phyloP scores from a whole-genome alignment of 192 early-diverging fungal species.

The Thoreauomyces humboldtii region DNA sequence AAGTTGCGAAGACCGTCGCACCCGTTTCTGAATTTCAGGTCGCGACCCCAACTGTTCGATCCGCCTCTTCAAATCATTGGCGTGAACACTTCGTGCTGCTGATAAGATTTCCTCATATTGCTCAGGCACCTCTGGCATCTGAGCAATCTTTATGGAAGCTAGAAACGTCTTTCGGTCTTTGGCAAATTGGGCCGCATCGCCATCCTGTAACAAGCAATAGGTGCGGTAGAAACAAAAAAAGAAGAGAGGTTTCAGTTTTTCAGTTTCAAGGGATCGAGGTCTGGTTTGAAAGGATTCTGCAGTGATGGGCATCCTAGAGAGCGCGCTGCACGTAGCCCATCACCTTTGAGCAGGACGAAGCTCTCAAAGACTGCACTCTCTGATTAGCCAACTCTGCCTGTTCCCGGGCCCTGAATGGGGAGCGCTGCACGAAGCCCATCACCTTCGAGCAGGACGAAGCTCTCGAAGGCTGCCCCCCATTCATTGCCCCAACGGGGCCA shows the following conservation, averaged over 20 bases:
- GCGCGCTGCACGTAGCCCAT: not conserved
- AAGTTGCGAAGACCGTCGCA: too few relatives aligned
- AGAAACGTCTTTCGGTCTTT: not conserved
- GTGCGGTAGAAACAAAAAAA: not conserved
- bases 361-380: not conserved
- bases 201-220: conserved; percentile 7
- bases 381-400: not conserved
- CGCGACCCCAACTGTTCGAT: not conserved
- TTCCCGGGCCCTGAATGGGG: not conserved
- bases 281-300: not conserved
- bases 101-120: conserved; percentile 1
- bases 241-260: not conserved
- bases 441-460: not conserved
- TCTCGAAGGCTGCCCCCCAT: not conserved
- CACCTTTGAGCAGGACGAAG: not conserved
- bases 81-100: conserved; percentile 2
- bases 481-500: not conserved
- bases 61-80: conserved; percentile 1
- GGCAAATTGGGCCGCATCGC: conserved; percentile 3
- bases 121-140: conserved; percentile 1
- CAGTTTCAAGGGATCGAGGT: too few relatives aligned
- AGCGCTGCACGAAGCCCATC: not conserved
- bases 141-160: conserved; percentile 5
- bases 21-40: not conserved
- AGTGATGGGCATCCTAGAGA: not conserved